Base-by-base conservation (phyloP, 371 early-diverging fungal genomes). In the Fennellomyces sp. region DNA sequence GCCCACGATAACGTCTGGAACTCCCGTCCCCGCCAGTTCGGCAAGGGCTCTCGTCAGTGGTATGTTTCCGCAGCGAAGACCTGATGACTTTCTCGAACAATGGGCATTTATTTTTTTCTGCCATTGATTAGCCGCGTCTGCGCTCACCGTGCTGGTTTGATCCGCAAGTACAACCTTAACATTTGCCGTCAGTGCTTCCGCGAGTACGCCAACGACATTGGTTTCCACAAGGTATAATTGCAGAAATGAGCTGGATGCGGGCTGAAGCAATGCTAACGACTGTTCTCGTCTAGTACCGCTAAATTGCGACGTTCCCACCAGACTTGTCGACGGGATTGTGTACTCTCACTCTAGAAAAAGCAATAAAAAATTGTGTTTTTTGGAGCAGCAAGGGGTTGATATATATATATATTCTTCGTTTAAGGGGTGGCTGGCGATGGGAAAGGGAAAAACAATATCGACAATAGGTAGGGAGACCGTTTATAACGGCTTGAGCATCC, bases 131-230 rank as follows among this genome's bases (percentile, higher is more conserved):
- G 94, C 90, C 94, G 97, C 69, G 94, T 96, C 75, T 95, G 94
- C 85, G 88, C 94, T 60, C 97, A 98, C 91, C 95, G 89, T 72
- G 95, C 95, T 68, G 99, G 98, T 88, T 87, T 99, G 68, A 99
- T 99, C 85, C 96, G 99, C 88, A 98, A 97, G 89, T 97, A 97
- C 90, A 89, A 87, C 64, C 85, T 99, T 62, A 91, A 96, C 88
- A 84, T 99, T 67, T 99, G 99, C 93, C 94, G 99, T 88, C 97
- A 98, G 87, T 99, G 99, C 90, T 97, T 99, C 93, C 97, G 98
- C 80, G 96, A 98, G 85, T 92, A 98, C 85, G 86, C 98, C 75
- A 81, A 81, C 61, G 96, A 95, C 78, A 98, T 99, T 84, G 99
- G 99, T 68, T 99, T 99, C 89, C 82, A 84, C 82, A 97, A 97